Conservation (phyloP, 108 stramenopile species). For the Asterionellopsis glacialis region DNA sequence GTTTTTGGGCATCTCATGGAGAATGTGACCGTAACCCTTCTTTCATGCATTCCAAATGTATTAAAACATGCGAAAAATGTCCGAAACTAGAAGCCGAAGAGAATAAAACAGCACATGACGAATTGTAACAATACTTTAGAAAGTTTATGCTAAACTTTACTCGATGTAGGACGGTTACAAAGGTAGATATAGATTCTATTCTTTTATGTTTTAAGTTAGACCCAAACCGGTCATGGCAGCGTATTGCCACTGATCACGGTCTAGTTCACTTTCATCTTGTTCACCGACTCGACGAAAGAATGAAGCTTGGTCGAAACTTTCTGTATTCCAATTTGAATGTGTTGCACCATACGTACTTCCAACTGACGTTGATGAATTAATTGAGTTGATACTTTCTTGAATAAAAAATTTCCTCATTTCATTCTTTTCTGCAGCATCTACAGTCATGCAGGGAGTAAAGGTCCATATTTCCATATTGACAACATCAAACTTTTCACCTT, state of each 20-base stretch:
- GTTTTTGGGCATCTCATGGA: slow-evolving; percentile 28
- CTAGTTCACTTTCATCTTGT: slow-evolving; percentile 22
- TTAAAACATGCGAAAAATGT: slow-evolving; percentile 12
- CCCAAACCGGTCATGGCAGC: slow-evolving; percentile 20
- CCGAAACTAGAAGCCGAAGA: not conserved
- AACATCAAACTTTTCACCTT: slow-evolving; percentile 61
- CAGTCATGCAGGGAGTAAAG: slow-evolving; percentile 57
- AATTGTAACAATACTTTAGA: too few species aligned
- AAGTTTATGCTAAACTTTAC: not conserved
- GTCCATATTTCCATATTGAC: slow-evolving; percentile 78
- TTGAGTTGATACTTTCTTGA: slow-evolving; percentile 20
- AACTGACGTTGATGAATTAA: slow-evolving; percentile 8
- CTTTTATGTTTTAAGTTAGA: too few species aligned
- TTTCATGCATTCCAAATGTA: slow-evolving; percentile 31
- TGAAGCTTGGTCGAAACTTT: slow-evolving; percentile 16
- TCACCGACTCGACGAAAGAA: slow-evolving; percentile 49
- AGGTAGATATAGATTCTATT: not conserved
- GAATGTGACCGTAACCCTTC: not conserved
- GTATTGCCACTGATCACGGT: slow-evolving; percentile 37
- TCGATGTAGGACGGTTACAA: not conserved
- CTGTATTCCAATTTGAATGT: not conserved
- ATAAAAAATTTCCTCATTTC: slow-evolving; percentile 74
- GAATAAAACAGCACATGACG: too few species aligned
- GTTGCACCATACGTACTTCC: not conserved
- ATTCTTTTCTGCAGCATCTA: slow-evolving; percentile 53